Conservation (phyloP, 441 rosid genomes). For the Sinapis alba region DNA sequence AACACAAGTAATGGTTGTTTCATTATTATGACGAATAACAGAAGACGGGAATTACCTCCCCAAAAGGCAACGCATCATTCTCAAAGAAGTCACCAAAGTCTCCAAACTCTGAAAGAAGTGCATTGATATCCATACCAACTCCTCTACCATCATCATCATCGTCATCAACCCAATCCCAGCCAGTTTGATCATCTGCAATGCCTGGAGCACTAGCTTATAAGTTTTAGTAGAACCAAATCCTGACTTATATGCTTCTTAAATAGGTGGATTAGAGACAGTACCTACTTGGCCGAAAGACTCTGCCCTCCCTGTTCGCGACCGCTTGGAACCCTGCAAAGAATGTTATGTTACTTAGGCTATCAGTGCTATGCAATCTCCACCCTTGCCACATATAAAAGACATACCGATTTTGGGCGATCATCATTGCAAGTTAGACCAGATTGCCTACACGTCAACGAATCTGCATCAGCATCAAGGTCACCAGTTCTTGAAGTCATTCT, state of each 20-base stretch:
- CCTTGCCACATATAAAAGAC: constrained; percentile 32
- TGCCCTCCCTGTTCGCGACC: constrained; percentile 69
- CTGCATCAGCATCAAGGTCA: constrained; percentile 99
- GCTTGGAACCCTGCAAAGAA: constrained; percentile 83
- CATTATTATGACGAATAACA: constrained; percentile 13
- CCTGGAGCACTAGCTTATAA: constrained; percentile 64
- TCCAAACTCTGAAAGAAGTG: constrained; percentile 99
- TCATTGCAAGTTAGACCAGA: constrained; percentile 55
- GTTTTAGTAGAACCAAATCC: constrained; percentile 68
- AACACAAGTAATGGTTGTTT: neutral
- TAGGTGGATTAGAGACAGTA: constrained; percentile 48
- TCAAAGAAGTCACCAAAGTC: constrained; percentile 99
- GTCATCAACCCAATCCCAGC: constrained; percentile 81
- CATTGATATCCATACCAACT: constrained; percentile 86
- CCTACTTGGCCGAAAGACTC: constrained; percentile 78
- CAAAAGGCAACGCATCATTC: constrained; percentile 93
- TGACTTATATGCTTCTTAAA: constrained; percentile 59
- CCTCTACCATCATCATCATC: constrained; percentile 72
- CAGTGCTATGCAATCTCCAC: constrained; percentile 19
- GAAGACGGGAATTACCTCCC: constrained; percentile 79
- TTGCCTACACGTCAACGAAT: constrained; percentile 56
- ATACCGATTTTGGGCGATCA: constrained; percentile 81
- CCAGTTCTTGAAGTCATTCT: constrained; percentile 70
- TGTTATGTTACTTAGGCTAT: constrained; percentile 29
- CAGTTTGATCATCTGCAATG: constrained; percentile 72